A percentile compares a stretch with the other conserved stretches of the same genome.
These are phyloP conservation scores for Mycena floridula DNA, from an alignment of 768 basidiomycete species.

Conservation along the genomic window DNA sequence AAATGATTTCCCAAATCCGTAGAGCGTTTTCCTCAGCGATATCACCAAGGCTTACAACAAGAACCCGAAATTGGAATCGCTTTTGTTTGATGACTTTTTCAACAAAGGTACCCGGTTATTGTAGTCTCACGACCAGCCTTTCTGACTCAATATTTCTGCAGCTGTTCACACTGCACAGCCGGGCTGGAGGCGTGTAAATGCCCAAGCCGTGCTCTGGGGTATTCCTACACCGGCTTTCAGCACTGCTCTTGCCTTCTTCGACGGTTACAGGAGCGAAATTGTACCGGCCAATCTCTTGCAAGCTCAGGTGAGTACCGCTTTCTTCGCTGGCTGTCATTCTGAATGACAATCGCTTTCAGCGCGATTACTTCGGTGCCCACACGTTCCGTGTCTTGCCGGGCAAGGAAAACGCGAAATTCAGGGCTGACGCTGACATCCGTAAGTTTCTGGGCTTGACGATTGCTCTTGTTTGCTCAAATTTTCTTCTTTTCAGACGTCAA, in stretches of 20 bases:
- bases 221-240: conserved; percentile 97
- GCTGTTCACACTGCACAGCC: conserved; percentile 93
- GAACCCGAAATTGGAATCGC: conserved; percentile 77
- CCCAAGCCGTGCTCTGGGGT: conserved; percentile 96
- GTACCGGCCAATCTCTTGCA: conserved; percentile 94
- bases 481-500: conserved; percentile 65
- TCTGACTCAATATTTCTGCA: conserved; percentile 16
- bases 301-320: conserved; percentile 57
- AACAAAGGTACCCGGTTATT: conserved; percentile 58
- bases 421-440: conserved; percentile 84
- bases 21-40: conserved; percentile 92
- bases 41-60: conserved; percentile 89
- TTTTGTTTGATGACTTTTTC: conserved; percentile 97
- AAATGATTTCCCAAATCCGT: not conserved
- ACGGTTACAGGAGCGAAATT: conserved; percentile 94
- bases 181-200: conserved; percentile 96
- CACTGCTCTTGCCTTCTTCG: conserved; percentile 97
- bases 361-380: conserved; percentile 99
- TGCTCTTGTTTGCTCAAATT: conserved; percentile 4
- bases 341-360: conserved; percentile 33
- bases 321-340: not conserved
- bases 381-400: conserved; percentile 94
- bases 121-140: conserved; percentile 1
- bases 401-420: conserved; percentile 81
- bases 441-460: conserved; percentile 30